A percentile compares a stretch with the other conserved stretches of the same genome.
phyloP scores from a whole-genome alignment of 2,329 filamentous ascomycete genomes.

The Penicillium sp. region DNA sequence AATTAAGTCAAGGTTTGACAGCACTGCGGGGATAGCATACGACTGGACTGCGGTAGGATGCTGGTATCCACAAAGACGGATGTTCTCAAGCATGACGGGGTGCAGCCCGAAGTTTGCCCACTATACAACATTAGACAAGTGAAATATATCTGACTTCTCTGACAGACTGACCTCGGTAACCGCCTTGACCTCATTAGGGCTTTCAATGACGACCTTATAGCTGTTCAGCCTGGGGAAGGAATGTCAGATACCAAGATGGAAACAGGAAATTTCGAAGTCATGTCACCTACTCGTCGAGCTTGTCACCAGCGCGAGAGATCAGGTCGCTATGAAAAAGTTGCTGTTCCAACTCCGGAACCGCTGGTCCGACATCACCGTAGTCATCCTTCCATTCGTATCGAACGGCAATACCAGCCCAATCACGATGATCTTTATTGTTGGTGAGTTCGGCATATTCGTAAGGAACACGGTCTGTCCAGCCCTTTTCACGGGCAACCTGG shows the following conservation, averaged over 20 bases:
- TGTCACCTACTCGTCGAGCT: slow-evolving; percentile 60
- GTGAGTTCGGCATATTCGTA: slow-evolving; percentile 40
- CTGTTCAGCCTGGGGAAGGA: slow-evolving; percentile 12
- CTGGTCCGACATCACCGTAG: slow-evolving; percentile 79
- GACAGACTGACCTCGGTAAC: slow-evolving; percentile 11
- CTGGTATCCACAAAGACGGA: slow-evolving; percentile 68
- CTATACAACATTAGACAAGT: slow-evolving; percentile 34
- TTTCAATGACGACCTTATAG: slow-evolving; percentile 11
- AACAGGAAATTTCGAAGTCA: not conserved
- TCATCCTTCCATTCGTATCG: slow-evolving; percentile 85
- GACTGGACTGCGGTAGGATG: slow-evolving; percentile 82
- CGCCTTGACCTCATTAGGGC: slow-evolving; percentile 7
- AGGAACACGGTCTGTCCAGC: slow-evolving; percentile 39
- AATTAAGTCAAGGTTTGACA: slow-evolving; percentile 76
- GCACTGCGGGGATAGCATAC: slow-evolving; percentile 77
- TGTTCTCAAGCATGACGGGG: slow-evolving; percentile 76
- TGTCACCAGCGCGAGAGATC: slow-evolving; percentile 56
- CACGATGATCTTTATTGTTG: slow-evolving; percentile 27
- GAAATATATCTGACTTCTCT: not conserved
- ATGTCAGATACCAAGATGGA: not conserved
- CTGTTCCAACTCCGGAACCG: slow-evolving; percentile 66
- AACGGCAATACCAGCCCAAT: slow-evolving; percentile 57
- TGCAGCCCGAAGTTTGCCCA: slow-evolving; percentile 82
- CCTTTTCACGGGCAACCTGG: slow-evolving; percentile 36
- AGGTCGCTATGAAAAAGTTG: slow-evolving; percentile 66